Evolutionary conservation across 257 asterid species (phyloP).

Genomic region (Cordia subcordata): DNA sequence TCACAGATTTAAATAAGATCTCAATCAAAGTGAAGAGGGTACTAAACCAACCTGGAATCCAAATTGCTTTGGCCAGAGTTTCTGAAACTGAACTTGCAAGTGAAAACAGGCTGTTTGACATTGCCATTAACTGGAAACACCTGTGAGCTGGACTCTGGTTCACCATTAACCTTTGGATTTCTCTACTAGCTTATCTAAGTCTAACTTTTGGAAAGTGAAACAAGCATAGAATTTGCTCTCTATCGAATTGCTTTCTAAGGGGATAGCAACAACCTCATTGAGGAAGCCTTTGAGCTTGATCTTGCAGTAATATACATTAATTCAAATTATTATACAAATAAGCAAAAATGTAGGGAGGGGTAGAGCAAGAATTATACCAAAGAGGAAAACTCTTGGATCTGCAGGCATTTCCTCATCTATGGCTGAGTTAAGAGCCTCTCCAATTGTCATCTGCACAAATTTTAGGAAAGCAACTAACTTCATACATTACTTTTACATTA

Average conservation of each 20-base stretch:
- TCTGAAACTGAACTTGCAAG: constrained; percentile 88
- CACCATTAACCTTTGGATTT: constrained; percentile 58
- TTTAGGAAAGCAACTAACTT: no score
- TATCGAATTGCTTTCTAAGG: constrained; percentile 39
- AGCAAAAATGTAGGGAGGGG: no score
- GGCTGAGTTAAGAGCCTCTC: constrained; percentile 53
- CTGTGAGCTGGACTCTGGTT: constrained; percentile 98
- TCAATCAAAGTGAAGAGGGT: neutral
- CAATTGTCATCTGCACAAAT: constrained; percentile 43
- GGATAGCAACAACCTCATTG: constrained; percentile 41
- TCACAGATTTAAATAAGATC: neutral
- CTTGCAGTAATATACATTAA: constrained; percentile 52
- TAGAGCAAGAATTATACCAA: no score
- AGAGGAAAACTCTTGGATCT: constrained; percentile 34
- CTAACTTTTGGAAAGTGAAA: constrained; percentile 55
- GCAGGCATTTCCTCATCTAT: constrained; percentile 53
- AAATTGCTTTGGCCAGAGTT: constrained; percentile 44
- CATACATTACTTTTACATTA: no score
- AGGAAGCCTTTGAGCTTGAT: constrained; percentile 62
- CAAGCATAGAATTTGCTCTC: constrained; percentile 53
- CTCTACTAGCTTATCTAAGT: constrained; percentile 44
- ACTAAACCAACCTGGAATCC: constrained; percentile 69
- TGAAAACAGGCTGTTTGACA: constrained; percentile 79
- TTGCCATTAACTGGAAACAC: constrained; percentile 93
- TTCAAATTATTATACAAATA: no score